Conservation (phyloP, 2,329 filamentous ascomycete genomes). For the Curvularia eragrostidis region DNA sequence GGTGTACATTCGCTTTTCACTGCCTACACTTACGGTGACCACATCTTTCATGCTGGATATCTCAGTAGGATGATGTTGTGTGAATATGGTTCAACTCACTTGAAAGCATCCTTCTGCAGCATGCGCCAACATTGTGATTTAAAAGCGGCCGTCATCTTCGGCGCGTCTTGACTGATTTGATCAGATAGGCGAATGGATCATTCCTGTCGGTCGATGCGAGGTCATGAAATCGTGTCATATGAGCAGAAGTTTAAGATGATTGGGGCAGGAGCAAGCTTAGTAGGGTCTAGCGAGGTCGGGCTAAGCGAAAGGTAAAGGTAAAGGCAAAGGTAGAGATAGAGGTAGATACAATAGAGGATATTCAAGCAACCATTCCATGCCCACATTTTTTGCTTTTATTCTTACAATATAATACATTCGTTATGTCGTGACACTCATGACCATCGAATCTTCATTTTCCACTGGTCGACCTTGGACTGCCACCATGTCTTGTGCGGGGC, state of each 20-base stretch:
- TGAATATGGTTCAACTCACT: not conserved
- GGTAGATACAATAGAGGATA: not conserved
- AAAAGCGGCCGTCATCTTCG: not conserved
- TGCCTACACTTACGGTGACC: not conserved
- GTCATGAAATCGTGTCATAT: no score
- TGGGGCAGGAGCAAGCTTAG: not conserved
- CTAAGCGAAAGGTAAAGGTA: not conserved
- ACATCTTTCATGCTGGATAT: not conserved
- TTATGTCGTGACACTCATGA: conserved; percentile 19
- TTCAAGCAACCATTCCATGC: not conserved
- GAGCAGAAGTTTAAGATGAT: not conserved
- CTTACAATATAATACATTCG: conserved; percentile 14
- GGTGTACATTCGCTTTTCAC: not conserved
- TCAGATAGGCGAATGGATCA: not conserved
- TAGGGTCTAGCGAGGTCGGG: not conserved
- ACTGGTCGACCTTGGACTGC: conserved; percentile 44
- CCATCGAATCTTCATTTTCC: conserved; percentile 50
- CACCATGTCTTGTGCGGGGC: conserved; percentile 47
- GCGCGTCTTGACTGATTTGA: not conserved
- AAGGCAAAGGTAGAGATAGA: not conserved
- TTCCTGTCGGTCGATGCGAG: no score
- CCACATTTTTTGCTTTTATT: not conserved
- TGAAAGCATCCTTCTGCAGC: not conserved
- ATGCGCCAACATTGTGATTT: not conserved
- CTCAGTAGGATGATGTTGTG: not conserved